Evolutionary conservation across 2,329 filamentous ascomycete species (phyloP), one percentile per base, ranked within the genome.

Genomic region (Corinectria fuckeliana): DNA sequence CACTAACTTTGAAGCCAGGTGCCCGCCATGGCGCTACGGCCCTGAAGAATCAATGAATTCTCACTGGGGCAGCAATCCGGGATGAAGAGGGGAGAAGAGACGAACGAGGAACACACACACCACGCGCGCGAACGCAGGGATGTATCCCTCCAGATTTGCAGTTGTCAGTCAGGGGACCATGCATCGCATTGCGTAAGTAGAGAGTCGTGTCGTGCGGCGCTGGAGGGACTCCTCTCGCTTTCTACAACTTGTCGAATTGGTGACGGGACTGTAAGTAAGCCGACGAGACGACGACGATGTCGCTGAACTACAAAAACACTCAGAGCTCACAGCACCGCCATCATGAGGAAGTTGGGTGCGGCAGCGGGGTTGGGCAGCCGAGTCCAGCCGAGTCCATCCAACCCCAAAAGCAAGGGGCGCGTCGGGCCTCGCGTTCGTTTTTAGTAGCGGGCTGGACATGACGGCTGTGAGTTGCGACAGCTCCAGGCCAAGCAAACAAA

Each of bases 111-210:
- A 42, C 36, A 44, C 48, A 42, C 36, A 44, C 48, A 50, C 44
- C 48, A 42, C 49, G 36, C 23, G 16, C 50, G 41, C 56, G 20
- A 23, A 50, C 14, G 38, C 56, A 59, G 50, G 56, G 56, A 45
- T 50, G 44, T 38, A 59, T 59, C 56, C n/a, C n/a, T n/a, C n/a
- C n/a, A n/a, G n/a, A n/a, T n/a, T 52, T 59, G 56, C 42, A 45
- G 38, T 49, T 45, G 23, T 44, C 26, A 58, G 50, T 25, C 28
- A 53, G 50, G 38, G 38, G 56, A 38, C 51, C 51, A 48, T 53
- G 56, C 56, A 49, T 52, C 49, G 42, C 49, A 36, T n/a, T 58
- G 50, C 49, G 42, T 52, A 56, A 36, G 54, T 48, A n/a, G 39
- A 53, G 11, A 36, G 54, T 48, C n/a, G 39, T 49, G 11, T 53